Percentiles rank a stretch among this genome's conserved stretches.
phyloP scores from a whole-genome alignment of 441 rosid genomes.

The Bocquillonia castaneifolia region DNA sequence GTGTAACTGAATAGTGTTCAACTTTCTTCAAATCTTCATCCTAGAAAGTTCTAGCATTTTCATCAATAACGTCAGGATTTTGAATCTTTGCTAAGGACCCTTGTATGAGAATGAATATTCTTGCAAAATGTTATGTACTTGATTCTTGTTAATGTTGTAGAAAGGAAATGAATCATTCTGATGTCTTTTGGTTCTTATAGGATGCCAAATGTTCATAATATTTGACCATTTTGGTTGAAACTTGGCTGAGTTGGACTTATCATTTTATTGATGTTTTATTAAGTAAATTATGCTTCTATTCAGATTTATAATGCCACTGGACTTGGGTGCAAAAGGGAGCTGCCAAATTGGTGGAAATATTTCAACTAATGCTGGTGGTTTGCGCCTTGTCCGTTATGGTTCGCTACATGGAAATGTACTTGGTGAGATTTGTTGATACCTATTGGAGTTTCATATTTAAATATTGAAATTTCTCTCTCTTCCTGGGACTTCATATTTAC shows the following conservation, averaged over 20 bases:
- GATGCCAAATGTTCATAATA: neutral
- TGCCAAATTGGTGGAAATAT: slow-evolving; percentile 99
- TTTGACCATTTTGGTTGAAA: slow-evolving; percentile 2
- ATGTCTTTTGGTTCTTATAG: neutral
- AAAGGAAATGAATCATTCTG: neutral
- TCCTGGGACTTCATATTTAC: slow-evolving; percentile 1
- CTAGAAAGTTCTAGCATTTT: neutral
- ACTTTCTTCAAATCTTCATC: slow-evolving; percentile 2
- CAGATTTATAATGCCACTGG: slow-evolving; percentile 98
- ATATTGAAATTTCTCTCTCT: slow-evolving; percentile 7
- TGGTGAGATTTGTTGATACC: slow-evolving; percentile 39
- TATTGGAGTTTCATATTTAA: slow-evolving; percentile 1
- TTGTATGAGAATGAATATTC: neutral
- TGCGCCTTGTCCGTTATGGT: slow-evolving; percentile 92
- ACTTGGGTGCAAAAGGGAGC: slow-evolving; percentile 99
- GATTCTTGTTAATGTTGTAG: neutral
- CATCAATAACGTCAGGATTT: neutral
- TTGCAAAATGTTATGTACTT: neutral
- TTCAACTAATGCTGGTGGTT: slow-evolving; percentile 98
- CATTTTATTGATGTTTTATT: slow-evolving; percentile 20
- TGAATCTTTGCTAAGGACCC: neutral
- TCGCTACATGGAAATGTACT: slow-evolving; percentile 84
- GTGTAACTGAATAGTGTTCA: neutral
- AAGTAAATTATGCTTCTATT: slow-evolving; percentile 44
- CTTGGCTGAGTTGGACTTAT: slow-evolving; percentile 9